Conservation (phyloP, 495 filamentous ascomycete species). For the Ascodesmis nigricans region DNA sequence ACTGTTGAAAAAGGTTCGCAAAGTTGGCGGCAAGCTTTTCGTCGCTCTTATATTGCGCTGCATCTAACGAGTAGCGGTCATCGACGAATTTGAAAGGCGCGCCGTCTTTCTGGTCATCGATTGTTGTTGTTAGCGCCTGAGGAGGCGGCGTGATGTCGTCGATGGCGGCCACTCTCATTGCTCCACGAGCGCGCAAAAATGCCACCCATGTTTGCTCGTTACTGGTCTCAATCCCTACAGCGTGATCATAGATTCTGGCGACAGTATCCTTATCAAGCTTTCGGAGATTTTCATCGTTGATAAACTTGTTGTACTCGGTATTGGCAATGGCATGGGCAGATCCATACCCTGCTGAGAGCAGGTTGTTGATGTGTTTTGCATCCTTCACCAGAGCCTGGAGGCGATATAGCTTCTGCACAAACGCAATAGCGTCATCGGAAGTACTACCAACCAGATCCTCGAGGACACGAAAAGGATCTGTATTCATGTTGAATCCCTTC, state of each 20-base stretch:
- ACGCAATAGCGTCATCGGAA: no score
- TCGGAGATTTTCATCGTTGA: neutral
- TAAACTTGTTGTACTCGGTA: neutral
- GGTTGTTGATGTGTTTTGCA: neutral
- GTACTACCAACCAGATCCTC: no score
- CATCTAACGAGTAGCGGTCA: no score
- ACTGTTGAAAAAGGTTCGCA: neutral
- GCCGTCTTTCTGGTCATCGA: no score
- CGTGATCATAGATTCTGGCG: neutral
- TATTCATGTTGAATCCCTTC: no score
- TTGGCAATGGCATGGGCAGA: slow-evolving; percentile 1
- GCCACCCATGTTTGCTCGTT: slow-evolving; percentile 1
- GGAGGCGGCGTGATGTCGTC: neutral
- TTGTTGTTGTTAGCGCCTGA: neutral
- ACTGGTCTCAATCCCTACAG: neutral
- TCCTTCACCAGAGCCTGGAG: neutral
- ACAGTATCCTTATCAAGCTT: neutral
- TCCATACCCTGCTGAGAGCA: neutral
- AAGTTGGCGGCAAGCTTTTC: slow-evolving; percentile 1
- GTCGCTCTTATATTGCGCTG: no score
- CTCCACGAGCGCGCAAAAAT: neutral
- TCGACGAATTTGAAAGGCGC: no score
- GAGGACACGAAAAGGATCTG: no score
- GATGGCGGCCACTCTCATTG: neutral
- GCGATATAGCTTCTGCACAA: no score